Evolutionary conservation across 352 stramenopile genomes (phyloP).

Genomic region (Aphanomyces stellatus): DNA sequence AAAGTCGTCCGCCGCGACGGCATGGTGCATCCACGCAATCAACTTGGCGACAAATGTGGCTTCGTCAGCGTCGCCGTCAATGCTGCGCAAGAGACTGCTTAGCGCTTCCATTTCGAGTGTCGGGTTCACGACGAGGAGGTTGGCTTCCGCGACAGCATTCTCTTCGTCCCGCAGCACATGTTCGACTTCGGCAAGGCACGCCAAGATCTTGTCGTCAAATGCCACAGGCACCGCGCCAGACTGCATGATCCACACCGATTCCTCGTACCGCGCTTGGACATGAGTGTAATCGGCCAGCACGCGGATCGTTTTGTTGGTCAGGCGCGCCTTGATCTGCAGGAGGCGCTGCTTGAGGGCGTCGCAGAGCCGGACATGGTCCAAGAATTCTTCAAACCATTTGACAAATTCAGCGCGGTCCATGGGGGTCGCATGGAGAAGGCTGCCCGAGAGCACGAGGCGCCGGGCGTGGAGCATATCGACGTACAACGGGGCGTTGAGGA

Average conservation of each 20-base stretch:
- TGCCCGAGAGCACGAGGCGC: background rate
- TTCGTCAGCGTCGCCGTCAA: constrained; percentile 42
- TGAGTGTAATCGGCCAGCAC: constrained; percentile 48
- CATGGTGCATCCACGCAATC: constrained; percentile 57
- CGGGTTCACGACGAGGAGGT: constrained; percentile 42
- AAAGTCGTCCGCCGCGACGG: constrained; percentile 42
- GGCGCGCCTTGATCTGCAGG: constrained; percentile 46
- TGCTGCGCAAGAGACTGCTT: constrained; percentile 48
- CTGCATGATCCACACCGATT: constrained; percentile 31
- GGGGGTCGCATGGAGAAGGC: background rate
- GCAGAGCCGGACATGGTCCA: constrained; percentile 48
- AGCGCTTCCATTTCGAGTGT: constrained; percentile 54
- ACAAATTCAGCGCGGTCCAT: background rate
- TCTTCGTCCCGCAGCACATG: constrained; percentile 42
- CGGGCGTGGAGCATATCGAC: constrained; percentile 1
- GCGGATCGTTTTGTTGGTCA: constrained; percentile 51
- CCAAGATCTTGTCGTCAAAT: constrained; percentile 30
- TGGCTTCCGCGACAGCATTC: constrained; percentile 39
- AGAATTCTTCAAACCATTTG: constrained; percentile 3
- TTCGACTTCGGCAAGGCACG: constrained; percentile 41
- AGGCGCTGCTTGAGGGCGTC: constrained; percentile 57
- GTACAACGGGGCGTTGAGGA: background rate
- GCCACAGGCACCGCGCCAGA: background rate
- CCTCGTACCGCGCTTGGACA: constrained; percentile 30
- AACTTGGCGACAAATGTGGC: constrained; percentile 49